Evolutionary conservation across 192 early-diverging fungal genomes (phyloP).

Genomic region (Backusella australiensis): DNA sequence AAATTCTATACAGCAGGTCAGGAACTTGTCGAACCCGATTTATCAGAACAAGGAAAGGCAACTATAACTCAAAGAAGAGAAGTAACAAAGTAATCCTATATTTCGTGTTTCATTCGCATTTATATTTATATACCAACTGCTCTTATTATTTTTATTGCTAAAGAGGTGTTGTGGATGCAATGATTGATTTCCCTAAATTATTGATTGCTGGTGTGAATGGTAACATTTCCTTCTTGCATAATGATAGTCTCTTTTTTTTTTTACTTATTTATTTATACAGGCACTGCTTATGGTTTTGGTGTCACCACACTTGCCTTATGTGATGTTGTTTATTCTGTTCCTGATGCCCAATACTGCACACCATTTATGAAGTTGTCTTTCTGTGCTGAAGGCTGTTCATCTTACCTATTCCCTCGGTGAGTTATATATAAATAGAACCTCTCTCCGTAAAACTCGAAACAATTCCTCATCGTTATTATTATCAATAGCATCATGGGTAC

Average conservation of each 20-base stretch:
- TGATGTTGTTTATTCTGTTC: conserved; percentile 65
- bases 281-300: conserved; percentile 67
- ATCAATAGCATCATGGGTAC: conserved; percentile 56
- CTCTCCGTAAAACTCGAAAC: neutral
- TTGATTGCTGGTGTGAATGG: conserved; percentile 73
- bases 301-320: conserved; percentile 65
- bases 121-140: neutral
- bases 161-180: conserved; percentile 25
- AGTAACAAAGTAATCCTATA: neutral
- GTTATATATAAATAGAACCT: neutral
- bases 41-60: neutral
- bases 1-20: conserved; percentile 66
- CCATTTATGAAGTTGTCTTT: conserved; percentile 77
- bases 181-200: conserved; percentile 66
- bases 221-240: neutral
- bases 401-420: conserved; percentile 61
- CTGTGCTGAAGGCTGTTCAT: conserved; percentile 75
- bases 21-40: conserved; percentile 43
- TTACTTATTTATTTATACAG: conserved; percentile 17
- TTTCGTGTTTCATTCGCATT: neutral
- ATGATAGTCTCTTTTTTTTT: neutral
- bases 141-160: neutral
- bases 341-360: conserved; percentile 64
- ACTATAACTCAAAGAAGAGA: neutral
- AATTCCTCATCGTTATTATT: neutral